Base-by-base conservation (phyloP, 2,329 filamentous ascomycete genomes). In the Xylaria sp. region DNA sequence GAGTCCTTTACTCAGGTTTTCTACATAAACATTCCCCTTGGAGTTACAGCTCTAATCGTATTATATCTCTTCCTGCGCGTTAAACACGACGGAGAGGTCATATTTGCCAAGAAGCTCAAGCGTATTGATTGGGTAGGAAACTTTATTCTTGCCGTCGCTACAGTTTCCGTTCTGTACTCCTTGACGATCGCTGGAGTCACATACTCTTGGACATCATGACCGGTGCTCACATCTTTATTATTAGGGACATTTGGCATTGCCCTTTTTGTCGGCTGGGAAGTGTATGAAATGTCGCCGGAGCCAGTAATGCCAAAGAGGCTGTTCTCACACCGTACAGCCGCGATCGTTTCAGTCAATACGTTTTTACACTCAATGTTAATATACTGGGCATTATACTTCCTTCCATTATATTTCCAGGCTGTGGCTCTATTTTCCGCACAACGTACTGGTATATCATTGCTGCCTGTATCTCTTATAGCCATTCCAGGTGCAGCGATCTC, bases 351-450 rank as follows among this genome's bases (percentile, higher is more conserved):
- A 51, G 53, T 72, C 3, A 62, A 74, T 10, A 77, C 74, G 1
- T 78, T 81, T 54, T 52, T 81, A 1, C 72, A 78, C 40, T 71
- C 72, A 3, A 59, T 79, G 4, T 65, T 79, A 9, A 62, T 72
- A 1, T 74, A 73, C 48, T 79, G 77, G 73, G 59, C 70, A 7
- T 64, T 75, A 27, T 78, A 75, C 69, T 81, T 80, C 64, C 57
- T 81, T 1, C 78, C 80, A 0, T 66, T 82, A 7, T 83, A 80
- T 65, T 81, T 82, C 66, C 79, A 82, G 55, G 74, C 71, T 0
- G 76, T 82, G 0, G 69, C 70, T 2, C 48, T 68, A 1, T 49
- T 64, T 71, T 70, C 71, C 0, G 71, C 79, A 0, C 60, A 63
- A 0, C 62, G 70, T 1, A 67, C 76, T 0, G 76, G 73, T 13